Evolutionary conservation across 345 rosid genomes (phyloP).

Genomic region (Syzygium grande): DNA sequence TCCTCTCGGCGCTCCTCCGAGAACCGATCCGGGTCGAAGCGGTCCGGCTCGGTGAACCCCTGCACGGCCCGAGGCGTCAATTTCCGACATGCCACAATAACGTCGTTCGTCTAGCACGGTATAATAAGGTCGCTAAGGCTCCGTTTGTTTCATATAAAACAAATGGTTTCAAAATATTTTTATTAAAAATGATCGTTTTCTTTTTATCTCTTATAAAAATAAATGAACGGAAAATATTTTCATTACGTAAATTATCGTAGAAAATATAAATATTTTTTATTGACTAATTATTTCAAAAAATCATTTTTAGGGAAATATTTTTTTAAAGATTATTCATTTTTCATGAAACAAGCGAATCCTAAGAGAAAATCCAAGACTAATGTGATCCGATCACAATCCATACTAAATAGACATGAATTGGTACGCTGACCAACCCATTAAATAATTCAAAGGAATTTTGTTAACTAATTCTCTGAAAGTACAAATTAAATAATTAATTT

Average conservation of each 20-base stretch:
- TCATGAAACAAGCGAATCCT: no score
- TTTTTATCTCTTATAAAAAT: no score
- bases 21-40: constrained; percentile 81
- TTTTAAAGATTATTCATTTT: no score
- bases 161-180: no score
- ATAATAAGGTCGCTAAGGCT: neutral
- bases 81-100: neutral
- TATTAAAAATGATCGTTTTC: no score
- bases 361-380: neutral
- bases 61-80: neutral
- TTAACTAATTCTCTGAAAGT: neutral
- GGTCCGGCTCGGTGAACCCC: constrained; percentile 57
- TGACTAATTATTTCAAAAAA: no score
- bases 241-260: no score
- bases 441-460: neutral
- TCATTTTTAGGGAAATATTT: no score
- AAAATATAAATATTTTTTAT: no score
- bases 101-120: neutral
- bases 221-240: no score
- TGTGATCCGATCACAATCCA: neutral
- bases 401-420: neutral
- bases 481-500: neutral
- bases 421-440: neutral
- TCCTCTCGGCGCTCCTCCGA: constrained; percentile 52
- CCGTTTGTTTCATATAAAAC: no score